Conservation (phyloP, 129 eudicot species). For the Saposhnikovia divaricata region DNA sequence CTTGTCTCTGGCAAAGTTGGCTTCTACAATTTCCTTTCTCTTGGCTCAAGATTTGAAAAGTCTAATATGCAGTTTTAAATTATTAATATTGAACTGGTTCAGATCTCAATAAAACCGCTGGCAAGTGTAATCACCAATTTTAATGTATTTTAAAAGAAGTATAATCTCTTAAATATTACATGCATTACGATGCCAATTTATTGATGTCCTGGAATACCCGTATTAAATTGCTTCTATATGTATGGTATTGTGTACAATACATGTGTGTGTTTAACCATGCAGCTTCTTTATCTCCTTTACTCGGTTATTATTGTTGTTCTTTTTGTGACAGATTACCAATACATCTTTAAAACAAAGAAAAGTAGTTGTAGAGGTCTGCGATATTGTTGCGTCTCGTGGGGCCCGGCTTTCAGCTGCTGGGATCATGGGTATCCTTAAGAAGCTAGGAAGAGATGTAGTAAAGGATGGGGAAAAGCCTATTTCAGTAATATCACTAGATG, state of each 20-base stretch:
- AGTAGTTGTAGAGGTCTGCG: slow-evolving; percentile 58
- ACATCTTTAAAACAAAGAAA: slow-evolving; percentile 62
- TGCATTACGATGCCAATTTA: neutral
- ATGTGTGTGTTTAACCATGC: neutral
- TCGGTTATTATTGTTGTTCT: neutral
- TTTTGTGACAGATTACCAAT: slow-evolving; percentile 46
- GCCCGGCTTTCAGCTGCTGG: slow-evolving; percentile 96
- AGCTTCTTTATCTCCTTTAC: neutral
- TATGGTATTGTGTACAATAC: neutral
- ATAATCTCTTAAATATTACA: neutral
- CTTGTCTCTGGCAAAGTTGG: neutral
- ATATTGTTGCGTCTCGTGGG: slow-evolving; percentile 75
- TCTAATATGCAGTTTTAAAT: neutral
- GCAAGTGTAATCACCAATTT: neutral
- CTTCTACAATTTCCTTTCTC: neutral
- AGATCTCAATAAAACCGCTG: neutral
- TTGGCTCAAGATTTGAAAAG: neutral
- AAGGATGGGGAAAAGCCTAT: slow-evolving; percentile 47
- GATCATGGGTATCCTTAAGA: slow-evolving; percentile 68
- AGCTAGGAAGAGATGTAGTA: slow-evolving; percentile 48
- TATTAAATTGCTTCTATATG: neutral
- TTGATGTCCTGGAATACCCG: neutral
- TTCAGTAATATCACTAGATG: slow-evolving; percentile 80
- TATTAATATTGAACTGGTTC: neutral
- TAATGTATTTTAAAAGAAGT: too few relatives aligned